These are phyloP conservation scores for Beta macrorhiza DNA, from an alignment of 179 eudicot species.

Conservation along the genomic window DNA sequence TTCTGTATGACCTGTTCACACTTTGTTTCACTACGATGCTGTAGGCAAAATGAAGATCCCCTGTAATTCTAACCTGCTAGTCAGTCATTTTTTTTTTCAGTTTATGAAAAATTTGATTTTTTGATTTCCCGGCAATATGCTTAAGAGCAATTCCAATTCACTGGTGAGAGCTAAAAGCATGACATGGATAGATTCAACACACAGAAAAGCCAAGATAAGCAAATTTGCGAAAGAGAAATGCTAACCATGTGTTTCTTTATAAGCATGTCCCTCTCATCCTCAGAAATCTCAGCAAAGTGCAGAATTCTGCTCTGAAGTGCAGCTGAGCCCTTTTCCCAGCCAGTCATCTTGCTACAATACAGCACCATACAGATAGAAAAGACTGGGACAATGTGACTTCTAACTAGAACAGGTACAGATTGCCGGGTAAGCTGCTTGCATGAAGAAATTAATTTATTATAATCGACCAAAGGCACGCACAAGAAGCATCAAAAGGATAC, in stretches of 20 bases:
- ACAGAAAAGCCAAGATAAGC: neutral
- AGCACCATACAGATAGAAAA: conserved; percentile 87
- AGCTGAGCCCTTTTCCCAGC: conserved; percentile 62
- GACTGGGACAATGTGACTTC: conserved; percentile 69
- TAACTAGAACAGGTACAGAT: conserved; percentile 54
- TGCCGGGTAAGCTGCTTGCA: conserved; percentile 66
- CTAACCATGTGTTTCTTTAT: conserved; percentile 87
- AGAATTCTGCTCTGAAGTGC: conserved; percentile 69
- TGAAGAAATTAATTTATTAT: conserved; percentile 21
- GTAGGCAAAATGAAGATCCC: neutral
- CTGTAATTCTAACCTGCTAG: neutral
- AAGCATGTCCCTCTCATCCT: conserved; percentile 79
- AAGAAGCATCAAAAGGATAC: conserved; percentile 16
- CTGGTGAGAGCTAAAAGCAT: neutral
- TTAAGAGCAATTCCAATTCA: neutral
- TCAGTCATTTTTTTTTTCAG: too few species aligned
- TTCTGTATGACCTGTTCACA: neutral
- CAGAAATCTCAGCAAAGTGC: conserved; percentile 67
- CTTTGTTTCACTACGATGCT: neutral
- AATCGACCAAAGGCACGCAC: conserved; percentile 12
- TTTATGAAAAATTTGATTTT: neutral
- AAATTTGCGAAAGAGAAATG: conserved; percentile 13
- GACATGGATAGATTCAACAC: neutral
- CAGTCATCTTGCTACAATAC: conserved; percentile 72
- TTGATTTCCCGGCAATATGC: neutral